These are phyloP conservation scores for Arthrocladium fulminans DNA, from an alignment of 2,329 filamentous ascomycete genomes.

Conservation along the genomic window DNA sequence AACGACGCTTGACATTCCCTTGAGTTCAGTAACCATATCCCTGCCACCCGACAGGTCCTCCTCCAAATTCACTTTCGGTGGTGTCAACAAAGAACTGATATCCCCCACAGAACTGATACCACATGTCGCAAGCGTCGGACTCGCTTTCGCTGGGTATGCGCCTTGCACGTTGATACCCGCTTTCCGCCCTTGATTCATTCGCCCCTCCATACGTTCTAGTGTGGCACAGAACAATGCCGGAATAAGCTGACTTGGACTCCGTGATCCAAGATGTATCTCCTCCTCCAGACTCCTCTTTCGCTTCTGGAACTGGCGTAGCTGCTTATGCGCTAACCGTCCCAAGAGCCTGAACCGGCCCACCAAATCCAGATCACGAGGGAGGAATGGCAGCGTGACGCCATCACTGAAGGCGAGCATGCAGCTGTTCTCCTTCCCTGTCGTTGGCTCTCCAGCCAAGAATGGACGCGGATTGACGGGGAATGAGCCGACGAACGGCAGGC, in stretches of 20 bases:
- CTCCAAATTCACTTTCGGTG: conserved; percentile 14
- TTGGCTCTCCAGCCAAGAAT: conserved; percentile 13
- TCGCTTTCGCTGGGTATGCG: conserved; percentile 11
- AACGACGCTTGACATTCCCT: conserved; percentile 14
- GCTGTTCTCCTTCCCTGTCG: conserved; percentile 18
- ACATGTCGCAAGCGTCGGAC: conserved; percentile 13
- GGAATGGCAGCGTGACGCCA: conserved; percentile 18
- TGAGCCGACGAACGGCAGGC: conserved; percentile 19
- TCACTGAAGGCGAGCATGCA: conserved; percentile 22
- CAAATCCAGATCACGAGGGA: conserved; percentile 15
- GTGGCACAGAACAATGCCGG: conserved; percentile 17
- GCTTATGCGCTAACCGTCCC: conserved; percentile 18
- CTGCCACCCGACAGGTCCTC: not conserved
- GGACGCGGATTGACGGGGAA: conserved; percentile 21
- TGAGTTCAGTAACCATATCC: conserved; percentile 16
- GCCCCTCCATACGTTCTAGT: conserved; percentile 15
- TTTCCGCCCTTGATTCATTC: conserved; percentile 4
- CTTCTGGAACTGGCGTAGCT: conserved; percentile 20
- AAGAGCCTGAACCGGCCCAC: conserved; percentile 15
- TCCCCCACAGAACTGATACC: conserved; percentile 21
- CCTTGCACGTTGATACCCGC: conserved; percentile 17
- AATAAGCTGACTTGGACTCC: conserved; percentile 16
- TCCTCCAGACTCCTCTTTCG: conserved; percentile 12
- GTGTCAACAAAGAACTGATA: conserved; percentile 13
- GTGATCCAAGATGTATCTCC: conserved; percentile 15